Evolutionary conservation across 257 asterid species (phyloP), one percentile per base, ranked within the genome.

Genomic region (Cynanchum wilfordii): DNA sequence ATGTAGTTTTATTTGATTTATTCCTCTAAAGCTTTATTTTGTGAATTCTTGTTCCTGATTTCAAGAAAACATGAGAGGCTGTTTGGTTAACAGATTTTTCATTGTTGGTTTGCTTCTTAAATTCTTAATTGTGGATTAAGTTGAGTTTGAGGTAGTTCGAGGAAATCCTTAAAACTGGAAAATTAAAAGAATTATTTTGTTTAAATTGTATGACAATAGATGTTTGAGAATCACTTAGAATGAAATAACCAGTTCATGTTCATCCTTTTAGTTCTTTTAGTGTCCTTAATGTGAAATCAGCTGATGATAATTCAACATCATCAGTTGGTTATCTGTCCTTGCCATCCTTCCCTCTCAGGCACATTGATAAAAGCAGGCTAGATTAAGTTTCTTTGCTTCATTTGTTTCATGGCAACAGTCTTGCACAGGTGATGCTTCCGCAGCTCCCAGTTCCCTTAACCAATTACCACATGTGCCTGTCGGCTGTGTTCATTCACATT

Each of bases 1-100:
- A 89, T 96, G 96, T 90, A 79, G 79, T 55, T 76, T 75, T 72
- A 54, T 76, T 56, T 56, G 11, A 4, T 4, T 22, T 49, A 49
- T 49, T 49, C 40, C 55, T 69, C 13, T 45, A 29, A 7, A 38
- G 44, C n/a, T 70, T 70, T 70, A 51, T 52, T 52, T 7, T 58
- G 13, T 40, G 30, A 7, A 30, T 54, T 27, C 50, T 70, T 69
- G 10, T 52, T 52, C 58, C 7, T 52, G 58, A 19, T 19, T 19
- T 12, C n/a, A 10, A 7, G 58, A 52, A 52, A 22, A 19, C n/a
- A 52, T 52, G 5, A 19, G 22, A 52, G 58, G 24, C 5, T 52
- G 58, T 22, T 2, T 52, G 10, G 24, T 8, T 52, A 19, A 52
- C 9, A 52, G 24, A 19, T 52, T 52, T 8, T 19, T 6, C 44